A percentile compares a stretch with the other conserved stretches of the same genome.
Conservation (phyloP, 352 stramenopile species). For the Aphanomyces stellatus region DNA sequence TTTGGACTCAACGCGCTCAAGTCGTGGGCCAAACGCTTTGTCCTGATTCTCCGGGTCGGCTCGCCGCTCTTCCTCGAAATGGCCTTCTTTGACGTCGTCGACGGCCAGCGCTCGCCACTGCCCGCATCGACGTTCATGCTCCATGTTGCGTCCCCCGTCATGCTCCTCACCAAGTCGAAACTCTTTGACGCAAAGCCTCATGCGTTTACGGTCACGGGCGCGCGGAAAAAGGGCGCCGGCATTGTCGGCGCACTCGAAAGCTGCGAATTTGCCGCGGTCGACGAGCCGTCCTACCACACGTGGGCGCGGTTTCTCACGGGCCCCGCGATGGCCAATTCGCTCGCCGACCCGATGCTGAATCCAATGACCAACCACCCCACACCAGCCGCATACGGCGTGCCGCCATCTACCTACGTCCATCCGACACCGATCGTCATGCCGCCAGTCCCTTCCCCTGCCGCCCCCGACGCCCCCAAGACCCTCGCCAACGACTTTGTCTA, state of each 20-base stretch:
- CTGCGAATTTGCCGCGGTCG: neutral
- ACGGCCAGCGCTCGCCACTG: neutral
- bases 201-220: neutral
- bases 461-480: neutral
- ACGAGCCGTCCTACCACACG: neutral
- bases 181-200: neutral
- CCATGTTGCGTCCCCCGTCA: neutral
- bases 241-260: neutral
- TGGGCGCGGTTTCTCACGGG: neutral
- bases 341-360: neutral
- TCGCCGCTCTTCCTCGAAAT: slow-evolving; percentile 8
- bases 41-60: neutral
- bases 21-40: neutral
- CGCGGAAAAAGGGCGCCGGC: neutral
- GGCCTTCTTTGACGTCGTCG: slow-evolving; percentile 1
- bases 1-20: neutral
- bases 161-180: neutral
- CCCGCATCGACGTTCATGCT: neutral
- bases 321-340: neutral
- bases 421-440: neutral
- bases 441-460: neutral
- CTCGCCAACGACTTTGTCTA: neutral
- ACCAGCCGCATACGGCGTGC: neutral
- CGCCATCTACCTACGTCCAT: neutral
- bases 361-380: neutral